Base-by-base conservation (phyloP, 2,329 filamentous ascomycete species). In the Pseudohalonectria lignicola region DNA sequence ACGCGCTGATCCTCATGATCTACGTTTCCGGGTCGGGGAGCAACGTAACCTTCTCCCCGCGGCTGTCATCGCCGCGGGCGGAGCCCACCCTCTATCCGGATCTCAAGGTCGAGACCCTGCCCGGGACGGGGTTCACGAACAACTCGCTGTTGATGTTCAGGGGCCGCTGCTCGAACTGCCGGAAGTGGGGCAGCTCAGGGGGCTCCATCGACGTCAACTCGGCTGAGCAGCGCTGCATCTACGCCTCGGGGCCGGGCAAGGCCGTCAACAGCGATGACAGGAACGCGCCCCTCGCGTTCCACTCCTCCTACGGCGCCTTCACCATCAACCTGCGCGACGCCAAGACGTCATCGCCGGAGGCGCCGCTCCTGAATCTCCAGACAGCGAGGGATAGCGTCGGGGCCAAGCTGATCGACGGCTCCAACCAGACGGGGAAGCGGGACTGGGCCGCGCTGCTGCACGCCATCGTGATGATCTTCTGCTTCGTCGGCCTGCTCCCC, bases 1-100 rank as follows among this genome's bases (percentile, higher is more conserved):
- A 36, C 28, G 59, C 71, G 7, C 58, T 77, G 18, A 67, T 73
- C 41, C 62, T 76, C 32, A 62, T 77, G 48, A 55, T 67, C n/a
- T 77, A 79, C 55, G 55, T 60, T 33, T 66, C 65, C 40, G 51
- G 54, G 4, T 57, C 57, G 5, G 62, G 60, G 38, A 53, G 62
- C 37, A 69, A 70, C 44, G 62, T 76, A 40, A 77, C 71, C 19
- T 60, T 79, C 40, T 76, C 70, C 19, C 69, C 73, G 2, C 71
- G 74, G 36, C 50, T 69, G 23, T 59, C 64, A 26, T 56, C 60
- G 8, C 5, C 16, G 37, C 59, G 75, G 45, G 63, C 61, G 45
- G 74, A 79, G 50, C 74, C 74, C 9, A 51, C 55, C 12, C 64
- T 64, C 52, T 60, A 61, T 44, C 51, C 60, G 4, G 55, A 62